phyloP scores from a whole-genome alignment of 257 asterid species.

The Leonotis leonurus region DNA sequence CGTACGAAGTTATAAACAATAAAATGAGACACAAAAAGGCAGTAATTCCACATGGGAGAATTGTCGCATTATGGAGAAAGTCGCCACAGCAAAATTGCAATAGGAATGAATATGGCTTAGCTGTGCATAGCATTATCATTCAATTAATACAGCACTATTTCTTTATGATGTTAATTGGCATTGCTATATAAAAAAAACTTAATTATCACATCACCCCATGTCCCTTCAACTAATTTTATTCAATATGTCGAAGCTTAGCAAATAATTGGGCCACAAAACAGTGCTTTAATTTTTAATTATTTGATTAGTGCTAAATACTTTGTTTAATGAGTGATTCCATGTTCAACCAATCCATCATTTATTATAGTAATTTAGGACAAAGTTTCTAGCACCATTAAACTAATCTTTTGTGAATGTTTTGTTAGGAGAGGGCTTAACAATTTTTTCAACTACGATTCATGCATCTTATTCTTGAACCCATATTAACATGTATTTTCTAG shows the following conservation, averaged over 20 bases:
- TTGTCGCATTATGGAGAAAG: not conserved
- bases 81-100: not conserved
- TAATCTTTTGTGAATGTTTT: too few species aligned
- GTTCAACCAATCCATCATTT: conserved; percentile 16
- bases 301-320: not conserved
- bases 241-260: conserved; percentile 10
- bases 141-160: too few species aligned
- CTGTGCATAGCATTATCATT: conserved; percentile 12
- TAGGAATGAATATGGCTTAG: conserved; percentile 15
- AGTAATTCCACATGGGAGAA: conserved; percentile 18
- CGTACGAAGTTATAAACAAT: too few species aligned
- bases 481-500: too few species aligned
- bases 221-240: conserved; percentile 23
- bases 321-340: conserved; percentile 10
- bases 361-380: not conserved
- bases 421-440: too few species aligned
- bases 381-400: not conserved
- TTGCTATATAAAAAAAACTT: not conserved
- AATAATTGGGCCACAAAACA: not conserved
- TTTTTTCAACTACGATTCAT: not conserved
- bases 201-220: conserved; percentile 14
- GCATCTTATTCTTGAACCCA: not conserved
- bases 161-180: too few species aligned
- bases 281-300: not conserved
- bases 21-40: too few species aligned